A percentile compares a stretch with the other conserved stretches of the same genome.
phyloP scores from a whole-genome alignment of 306 rosid species.

The Canavalia ensiformis region DNA sequence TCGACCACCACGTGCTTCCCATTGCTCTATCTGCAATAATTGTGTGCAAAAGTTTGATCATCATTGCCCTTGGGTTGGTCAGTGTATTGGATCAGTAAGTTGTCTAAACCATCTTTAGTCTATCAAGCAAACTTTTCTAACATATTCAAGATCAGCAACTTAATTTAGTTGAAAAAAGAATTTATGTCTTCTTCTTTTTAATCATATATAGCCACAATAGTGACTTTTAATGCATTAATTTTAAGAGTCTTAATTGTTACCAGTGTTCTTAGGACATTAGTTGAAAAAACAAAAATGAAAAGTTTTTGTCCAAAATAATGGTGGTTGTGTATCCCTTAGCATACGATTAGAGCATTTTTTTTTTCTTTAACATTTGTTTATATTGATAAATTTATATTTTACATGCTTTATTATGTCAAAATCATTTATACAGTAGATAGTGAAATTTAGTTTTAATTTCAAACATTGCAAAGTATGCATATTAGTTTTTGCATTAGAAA shows the following conservation, averaged over 20 bases:
- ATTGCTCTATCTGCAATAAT: constrained; percentile 93
- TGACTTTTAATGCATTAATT: no score
- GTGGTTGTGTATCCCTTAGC: neutral
- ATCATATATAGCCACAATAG: no score
- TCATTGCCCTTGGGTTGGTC: constrained; percentile 99
- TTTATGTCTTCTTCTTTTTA: no score
- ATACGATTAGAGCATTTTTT: neutral
- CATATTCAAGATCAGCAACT: neutral
- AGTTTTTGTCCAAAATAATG: no score
- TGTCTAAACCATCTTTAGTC: constrained; percentile 31
- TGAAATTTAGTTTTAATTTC: neutral
- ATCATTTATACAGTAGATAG: neutral
- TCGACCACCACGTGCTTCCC: constrained; percentile 96
- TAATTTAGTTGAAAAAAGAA: no score
- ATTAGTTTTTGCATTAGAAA: no score
- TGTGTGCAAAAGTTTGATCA: constrained; percentile 97
- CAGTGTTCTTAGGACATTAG: no score
- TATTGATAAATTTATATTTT: neutral
- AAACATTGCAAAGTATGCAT: no score
- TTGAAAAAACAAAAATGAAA: no score
- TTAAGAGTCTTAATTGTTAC: no score
- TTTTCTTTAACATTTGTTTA: neutral
- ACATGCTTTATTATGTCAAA: neutral
- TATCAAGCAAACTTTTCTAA: neutral
- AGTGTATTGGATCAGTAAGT: constrained; percentile 90